Conservation (phyloP, 352 stramenopile genomes). For the Phytophthora cactorum region DNA sequence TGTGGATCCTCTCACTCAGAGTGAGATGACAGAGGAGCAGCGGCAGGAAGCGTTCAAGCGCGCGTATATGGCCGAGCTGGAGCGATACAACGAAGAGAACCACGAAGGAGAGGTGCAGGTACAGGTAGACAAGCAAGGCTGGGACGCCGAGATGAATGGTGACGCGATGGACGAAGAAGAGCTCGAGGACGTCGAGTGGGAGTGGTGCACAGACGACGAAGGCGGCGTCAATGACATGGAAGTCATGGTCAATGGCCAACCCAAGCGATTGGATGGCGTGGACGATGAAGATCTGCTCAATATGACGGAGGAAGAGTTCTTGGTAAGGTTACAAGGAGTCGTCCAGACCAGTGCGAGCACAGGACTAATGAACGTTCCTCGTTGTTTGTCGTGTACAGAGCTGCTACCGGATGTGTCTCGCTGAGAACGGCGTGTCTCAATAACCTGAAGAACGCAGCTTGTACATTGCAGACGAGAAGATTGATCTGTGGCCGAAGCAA, state of each 20-base stretch:
- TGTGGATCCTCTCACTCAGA: conserved; percentile 62
- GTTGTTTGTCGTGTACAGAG: conserved; percentile 40
- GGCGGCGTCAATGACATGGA: conserved; percentile 53
- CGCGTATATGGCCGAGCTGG: conserved; percentile 83
- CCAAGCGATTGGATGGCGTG: conserved; percentile 69
- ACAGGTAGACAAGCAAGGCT: conserved; percentile 82
- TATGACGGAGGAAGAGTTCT: conserved; percentile 88
- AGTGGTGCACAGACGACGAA: conserved; percentile 76
- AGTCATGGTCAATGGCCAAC: conserved; percentile 69
- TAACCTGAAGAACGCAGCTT: conserved; percentile 22
- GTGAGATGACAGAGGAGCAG: conserved; percentile 84
- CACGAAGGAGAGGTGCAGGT: conserved; percentile 79
- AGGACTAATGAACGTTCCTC: conserved; percentile 4
- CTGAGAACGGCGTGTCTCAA: conserved; percentile 30
- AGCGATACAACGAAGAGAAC: conserved; percentile 89
- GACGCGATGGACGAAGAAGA: conserved; percentile 78
- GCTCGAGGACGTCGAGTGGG: conserved; percentile 85
- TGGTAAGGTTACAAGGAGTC: conserved; percentile 47
- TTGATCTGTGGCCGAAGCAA: conserved; percentile 6
- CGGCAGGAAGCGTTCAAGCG: conserved; percentile 83
- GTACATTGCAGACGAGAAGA: conserved; percentile 16
- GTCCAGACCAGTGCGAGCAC: no score
- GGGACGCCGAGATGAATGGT: conserved; percentile 85
- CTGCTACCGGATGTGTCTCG: conserved; percentile 73
- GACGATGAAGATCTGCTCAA: conserved; percentile 83